These are phyloP conservation scores for Penicillium psychrosexuale DNA, from an alignment of 2,329 filamentous ascomycete species.

Conservation along the genomic window DNA sequence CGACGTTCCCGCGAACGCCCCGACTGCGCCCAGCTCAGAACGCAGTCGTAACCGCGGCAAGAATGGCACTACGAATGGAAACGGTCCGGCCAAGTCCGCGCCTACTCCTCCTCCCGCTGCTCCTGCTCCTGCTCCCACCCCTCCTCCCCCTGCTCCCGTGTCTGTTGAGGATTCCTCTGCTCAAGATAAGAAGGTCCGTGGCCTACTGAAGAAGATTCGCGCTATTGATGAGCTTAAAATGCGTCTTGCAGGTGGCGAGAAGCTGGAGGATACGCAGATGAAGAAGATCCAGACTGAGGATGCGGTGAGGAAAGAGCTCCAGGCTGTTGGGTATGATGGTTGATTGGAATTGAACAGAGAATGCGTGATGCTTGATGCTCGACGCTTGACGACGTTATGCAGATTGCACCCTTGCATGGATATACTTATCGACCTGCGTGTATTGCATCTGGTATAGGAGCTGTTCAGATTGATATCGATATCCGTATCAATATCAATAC, in stretches of 20 bases:
- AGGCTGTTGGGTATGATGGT: slow-evolving; percentile 54
- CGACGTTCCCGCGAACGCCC: slow-evolving; percentile 38
- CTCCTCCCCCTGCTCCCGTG: too few relatives aligned
- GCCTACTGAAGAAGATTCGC: slow-evolving; percentile 92
- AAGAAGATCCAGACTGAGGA: slow-evolving; percentile 95
- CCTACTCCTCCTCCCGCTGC: slow-evolving; percentile 31
- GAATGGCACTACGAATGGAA: slow-evolving; percentile 34
- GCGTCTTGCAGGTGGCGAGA: slow-evolving; percentile 89
- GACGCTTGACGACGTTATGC: slow-evolving; percentile 3
- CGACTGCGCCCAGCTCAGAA: slow-evolving; percentile 56
- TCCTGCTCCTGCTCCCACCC: slow-evolving; percentile 30
- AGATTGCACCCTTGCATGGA: slow-evolving; percentile 7
- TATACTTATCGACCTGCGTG: slow-evolving; percentile 4
- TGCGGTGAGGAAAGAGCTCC: slow-evolving; percentile 77
- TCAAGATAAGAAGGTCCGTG: slow-evolving; percentile 92
- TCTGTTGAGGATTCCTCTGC: slow-evolving; percentile 56
- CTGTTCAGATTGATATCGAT: background rate
- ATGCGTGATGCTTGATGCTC: background rate
- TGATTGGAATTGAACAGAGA: slow-evolving; percentile 11
- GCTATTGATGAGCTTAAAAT: slow-evolving; percentile 98
- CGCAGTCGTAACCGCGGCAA: slow-evolving; percentile 48
- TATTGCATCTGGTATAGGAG: slow-evolving; percentile 9
- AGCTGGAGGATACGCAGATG: slow-evolving; percentile 95
- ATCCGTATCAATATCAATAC: slow-evolving; percentile 1
- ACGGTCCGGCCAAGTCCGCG: slow-evolving; percentile 26